Base-by-base conservation (phyloP, 495 filamentous ascomycete genomes). In the Trichoderma erinaceum region DNA sequence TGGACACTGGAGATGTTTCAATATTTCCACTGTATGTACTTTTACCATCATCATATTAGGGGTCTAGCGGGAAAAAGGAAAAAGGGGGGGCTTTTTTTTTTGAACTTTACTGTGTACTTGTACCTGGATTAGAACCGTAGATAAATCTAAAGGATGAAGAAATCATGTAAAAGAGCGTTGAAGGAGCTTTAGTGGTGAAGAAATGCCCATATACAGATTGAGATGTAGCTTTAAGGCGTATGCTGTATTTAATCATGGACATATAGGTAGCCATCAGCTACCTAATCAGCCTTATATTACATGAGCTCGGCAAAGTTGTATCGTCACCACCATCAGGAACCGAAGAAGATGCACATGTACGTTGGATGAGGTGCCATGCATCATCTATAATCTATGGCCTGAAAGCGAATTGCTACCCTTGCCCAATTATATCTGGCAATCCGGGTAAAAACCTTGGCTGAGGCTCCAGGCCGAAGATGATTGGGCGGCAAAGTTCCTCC, bases 41-140 rank as follows among this genome's bases (percentile, higher is more conserved):
- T 61, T 29, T 32, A 38, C 29, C n/a, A 61, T 61, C 56, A 29
- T 61, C 56, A 61, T 61, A 61, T 61, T n/a, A 25, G 56, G 25
- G 50, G n/a, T 21, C 50, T 21, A 21, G 56, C 25, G 56, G 56
- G 56, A 12, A 61, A 18, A 61, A 18, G 56, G 56, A 61, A 61
- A 61, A 18, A 29, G 29, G 56, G 56, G 56, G 23, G 48, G 48
- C 48, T 11, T 18, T 18, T 29, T 11, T 18, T 18, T 29, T 61
- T 32, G 27, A 61, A 32, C 56, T 29, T 61, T 32, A 61, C 56
- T 61, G 25, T 61, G 56, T 61, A 61, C 56, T 61, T 25, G 23
- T 61, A 61, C 29, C 56, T 61, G 56, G 56, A 61, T 61, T 61
- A 61, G 56, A 61, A 61, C 27, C 29, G 25, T 61, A 61, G 56